phyloP scores from a whole-genome alignment of 2,329 filamentous ascomycete genomes.

The Aspergillus vadensis region DNA sequence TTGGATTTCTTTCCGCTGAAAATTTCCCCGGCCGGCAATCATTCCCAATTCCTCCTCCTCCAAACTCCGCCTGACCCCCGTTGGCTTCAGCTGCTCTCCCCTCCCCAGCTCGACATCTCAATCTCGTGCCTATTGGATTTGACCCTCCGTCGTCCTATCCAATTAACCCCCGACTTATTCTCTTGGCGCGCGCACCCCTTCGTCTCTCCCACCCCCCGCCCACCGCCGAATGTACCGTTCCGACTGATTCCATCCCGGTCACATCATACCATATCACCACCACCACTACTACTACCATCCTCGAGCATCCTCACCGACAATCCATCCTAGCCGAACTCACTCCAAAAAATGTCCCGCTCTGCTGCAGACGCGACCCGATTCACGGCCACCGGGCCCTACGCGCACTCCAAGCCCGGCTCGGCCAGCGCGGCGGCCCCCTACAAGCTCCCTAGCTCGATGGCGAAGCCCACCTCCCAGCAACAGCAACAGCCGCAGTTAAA shows the following conservation, averaged over 20 bases:
- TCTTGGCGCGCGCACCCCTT: neutral
- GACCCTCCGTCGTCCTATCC: too few relatives aligned
- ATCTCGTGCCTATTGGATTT: neutral
- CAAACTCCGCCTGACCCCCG: neutral
- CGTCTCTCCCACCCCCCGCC: neutral
- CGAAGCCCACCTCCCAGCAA: constrained; percentile 15
- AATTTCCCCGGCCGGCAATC: constrained; percentile 19
- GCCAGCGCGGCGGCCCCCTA: constrained; percentile 28
- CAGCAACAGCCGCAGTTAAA: constrained; percentile 21
- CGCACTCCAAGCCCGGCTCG: constrained; percentile 42
- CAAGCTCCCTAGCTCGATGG: constrained; percentile 35
- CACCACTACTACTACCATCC: neutral
- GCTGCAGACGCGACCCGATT: constrained; percentile 54
- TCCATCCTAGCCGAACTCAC: neutral
- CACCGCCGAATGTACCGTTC: constrained; percentile 2
- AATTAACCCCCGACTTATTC: neutral
- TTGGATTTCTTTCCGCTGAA: constrained; percentile 17
- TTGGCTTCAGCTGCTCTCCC: neutral
- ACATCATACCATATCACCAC: neutral
- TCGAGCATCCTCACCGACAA: neutral
- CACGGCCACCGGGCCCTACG: constrained; percentile 54
- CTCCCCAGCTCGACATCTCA: too few relatives aligned
- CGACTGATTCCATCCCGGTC: neutral
- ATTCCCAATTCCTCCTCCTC: constrained; percentile 1
- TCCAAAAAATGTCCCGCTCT: constrained; percentile 48